Evolutionary conservation across 2,329 filamentous ascomycete species (phyloP).

Genomic region (Diaporthe sp.): DNA sequence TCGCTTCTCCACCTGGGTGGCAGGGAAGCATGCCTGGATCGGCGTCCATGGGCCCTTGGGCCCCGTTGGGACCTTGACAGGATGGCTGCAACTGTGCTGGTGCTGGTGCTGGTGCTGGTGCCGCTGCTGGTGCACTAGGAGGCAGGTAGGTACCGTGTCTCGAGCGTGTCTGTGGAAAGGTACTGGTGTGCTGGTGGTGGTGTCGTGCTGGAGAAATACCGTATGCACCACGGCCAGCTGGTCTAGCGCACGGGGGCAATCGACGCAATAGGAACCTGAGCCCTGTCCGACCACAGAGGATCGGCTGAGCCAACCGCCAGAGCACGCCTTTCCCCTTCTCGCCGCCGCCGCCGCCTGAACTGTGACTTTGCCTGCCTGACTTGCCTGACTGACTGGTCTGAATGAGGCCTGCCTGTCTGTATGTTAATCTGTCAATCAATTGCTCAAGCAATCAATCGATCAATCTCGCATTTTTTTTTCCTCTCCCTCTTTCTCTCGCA

Average conservation of each 20-base stretch:
- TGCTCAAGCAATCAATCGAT: slow-evolving; percentile 6
- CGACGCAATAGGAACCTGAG: slow-evolving; percentile 34
- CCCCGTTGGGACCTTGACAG: slow-evolving; percentile 1
- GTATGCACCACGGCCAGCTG: background rate
- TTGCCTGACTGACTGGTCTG: slow-evolving; percentile 18
- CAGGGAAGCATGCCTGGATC: slow-evolving; percentile 25
- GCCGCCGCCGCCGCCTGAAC: slow-evolving; percentile 30
- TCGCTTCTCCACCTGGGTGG: slow-evolving; percentile 19
- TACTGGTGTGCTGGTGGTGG: background rate
- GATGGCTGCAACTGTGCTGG: slow-evolving; percentile 5
- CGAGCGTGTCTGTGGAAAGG: background rate
- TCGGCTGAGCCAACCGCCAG: slow-evolving; percentile 34
- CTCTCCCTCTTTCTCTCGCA: too few relatives aligned
- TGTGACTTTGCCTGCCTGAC: slow-evolving; percentile 23
- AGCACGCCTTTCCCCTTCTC: slow-evolving; percentile 33
- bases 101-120: background rate
- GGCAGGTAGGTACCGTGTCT: background rate
- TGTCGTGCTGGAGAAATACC: slow-evolving; percentile 25
- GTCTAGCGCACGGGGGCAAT: slow-evolving; percentile 26
- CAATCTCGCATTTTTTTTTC: slow-evolving; percentile 11
- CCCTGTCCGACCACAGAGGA: slow-evolving; percentile 28
- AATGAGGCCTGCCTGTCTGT: slow-evolving; percentile 13
- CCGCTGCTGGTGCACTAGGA: background rate
- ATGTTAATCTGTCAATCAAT: slow-evolving; percentile 26
- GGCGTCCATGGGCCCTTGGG: slow-evolving; percentile 3